Base-by-base conservation (phyloP, 2,329 filamentous ascomycete species). In the Diplodia corticola region DNA sequence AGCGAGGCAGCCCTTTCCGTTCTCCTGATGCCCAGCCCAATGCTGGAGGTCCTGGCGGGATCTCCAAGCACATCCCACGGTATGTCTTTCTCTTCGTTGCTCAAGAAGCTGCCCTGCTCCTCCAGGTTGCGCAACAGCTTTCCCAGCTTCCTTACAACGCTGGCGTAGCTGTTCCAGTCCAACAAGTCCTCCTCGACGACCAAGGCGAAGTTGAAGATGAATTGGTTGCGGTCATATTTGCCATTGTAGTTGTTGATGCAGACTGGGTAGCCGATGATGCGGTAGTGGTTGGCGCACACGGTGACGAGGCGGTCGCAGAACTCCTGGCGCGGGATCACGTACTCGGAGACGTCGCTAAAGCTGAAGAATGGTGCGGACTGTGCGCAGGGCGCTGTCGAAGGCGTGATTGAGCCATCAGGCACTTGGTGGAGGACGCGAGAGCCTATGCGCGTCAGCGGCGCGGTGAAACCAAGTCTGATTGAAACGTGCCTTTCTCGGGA, bases 191-290 rank as follows among this genome's bases (percentile, higher is more conserved):
- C 85, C 60, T 90, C 86, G 59, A 97, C 83, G 30, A 97, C 90
- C 51, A 98, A 83, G 67, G 92, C 93, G 75, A 98, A 97, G 78
- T 98, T 98, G 86, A 98, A 99, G 75, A 97, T 97, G 82, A 97
- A 98, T 78, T 96, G 92, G 79, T 97, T 97, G 67, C 95, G 89
- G 74, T 90, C 88, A 75, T 98, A 97, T 71, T 90, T 89, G 65
- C 88, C 85, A 69, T 93, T 87, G 48, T 89, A 67, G 12, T 76
- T 71, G 61, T 90, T 88, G 74, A 98, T 92, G 75, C 92, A 94
- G 63, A 98, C 90, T 0, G 95, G 95, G 73, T 93, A 92, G 17
- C 93, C 92, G 37, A 99, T 85, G 65, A 99, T 88, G 67, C 89
- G 88, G 78, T 93, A 90, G 53, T 91, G 90, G 77, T 89, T 89